Base-by-base conservation (phyloP, 2,329 filamentous ascomycete genomes). In the Claviceps capensis region DNA sequence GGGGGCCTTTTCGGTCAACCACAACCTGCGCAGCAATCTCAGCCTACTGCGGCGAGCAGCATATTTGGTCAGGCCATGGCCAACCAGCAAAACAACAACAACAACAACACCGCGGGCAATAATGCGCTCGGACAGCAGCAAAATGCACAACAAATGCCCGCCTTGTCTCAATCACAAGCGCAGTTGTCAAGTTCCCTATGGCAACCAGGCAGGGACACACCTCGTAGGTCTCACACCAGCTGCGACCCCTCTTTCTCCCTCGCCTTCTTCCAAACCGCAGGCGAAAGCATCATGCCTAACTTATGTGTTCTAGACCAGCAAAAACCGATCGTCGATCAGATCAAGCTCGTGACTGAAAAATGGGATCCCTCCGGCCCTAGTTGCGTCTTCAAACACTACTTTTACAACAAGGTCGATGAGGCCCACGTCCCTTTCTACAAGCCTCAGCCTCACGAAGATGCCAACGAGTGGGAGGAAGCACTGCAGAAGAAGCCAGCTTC, bases 331-430 rank as follows among this genome's bases (percentile, higher is more conserved):
- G 75, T 81, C 19, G 83, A 89, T 53, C 86, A 91, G 65, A 86
- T 90, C 65, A 73, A 76, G 55, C 73, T 81, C 26, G 75, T 93
- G 42, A 72, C 80, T 50, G 73, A 80, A 54, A 89, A 90, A 69
- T 93, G 87, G 87, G 76, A 86, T 55, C 82, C 85, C 1, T 67
- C 74, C 26, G 78, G 75, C 64, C 75, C 80, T 22, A 81, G 80
- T 63, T 89, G 85, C 60, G 79, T 78, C 30, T 88, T 93, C 71
- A 85, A 88, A 66, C 75, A 86, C 63, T 91, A 91, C 72, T 88
- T 93, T 66, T 94, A 93, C 75, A 93, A 93, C 69, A 82, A 86
- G 58, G 86, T 90, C 56, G 82, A 85, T 56, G 80, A 85, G 61
- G 78, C 80, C 50, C 77, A 78, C 63, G 82, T 85, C n/a, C 85